Conservation (phyloP, 2,329 filamentous ascomycete species). For the Aspergillus calidoustus region DNA sequence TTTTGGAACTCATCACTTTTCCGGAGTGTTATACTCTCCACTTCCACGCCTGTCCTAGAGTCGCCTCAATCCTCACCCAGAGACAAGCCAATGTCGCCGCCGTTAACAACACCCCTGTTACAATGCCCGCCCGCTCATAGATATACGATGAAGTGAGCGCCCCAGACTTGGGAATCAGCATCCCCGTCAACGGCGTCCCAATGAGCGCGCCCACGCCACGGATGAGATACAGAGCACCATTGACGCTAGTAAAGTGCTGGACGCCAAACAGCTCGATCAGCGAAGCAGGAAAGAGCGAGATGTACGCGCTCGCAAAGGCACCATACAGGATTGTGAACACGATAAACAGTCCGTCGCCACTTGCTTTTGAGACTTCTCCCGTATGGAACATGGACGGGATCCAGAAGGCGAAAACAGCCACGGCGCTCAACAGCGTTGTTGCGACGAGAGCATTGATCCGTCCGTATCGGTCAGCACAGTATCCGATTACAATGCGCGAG, state of each 20-base stretch:
- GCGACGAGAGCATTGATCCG: slow-evolving; percentile 47
- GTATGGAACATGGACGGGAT: slow-evolving; percentile 29
- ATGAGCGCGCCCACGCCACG: slow-evolving; percentile 43
- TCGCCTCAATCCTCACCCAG: slow-evolving; percentile 35
- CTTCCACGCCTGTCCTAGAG: slow-evolving; percentile 24
- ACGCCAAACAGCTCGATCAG: slow-evolving; percentile 46
- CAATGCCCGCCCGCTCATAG: slow-evolving; percentile 32
- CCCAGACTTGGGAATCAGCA: slow-evolving; percentile 30
- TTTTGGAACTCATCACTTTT: neutral
- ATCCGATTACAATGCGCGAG: slow-evolving; percentile 46
- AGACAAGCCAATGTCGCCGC: slow-evolving; percentile 33
- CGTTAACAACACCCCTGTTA: slow-evolving; percentile 32
- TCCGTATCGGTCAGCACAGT: slow-evolving; percentile 45
- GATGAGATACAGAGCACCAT: slow-evolving; percentile 45
- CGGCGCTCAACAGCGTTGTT: slow-evolving; percentile 36
- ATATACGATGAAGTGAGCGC: slow-evolving; percentile 26
- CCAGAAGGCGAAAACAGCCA: slow-evolving; percentile 35
- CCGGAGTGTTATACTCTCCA: slow-evolving; percentile 27
- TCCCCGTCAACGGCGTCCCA: slow-evolving; percentile 42
- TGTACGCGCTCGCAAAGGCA: slow-evolving; percentile 45
- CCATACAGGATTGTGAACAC: slow-evolving; percentile 42
- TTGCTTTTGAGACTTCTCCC: slow-evolving; percentile 13
- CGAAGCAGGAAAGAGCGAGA: slow-evolving; percentile 47
- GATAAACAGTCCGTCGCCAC: slow-evolving; percentile 36
- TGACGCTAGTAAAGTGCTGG: slow-evolving; percentile 43